These are phyloP conservation scores for Daldinia concentrica DNA, from an alignment of 495 filamentous ascomycete species.

Conservation along the genomic window DNA sequence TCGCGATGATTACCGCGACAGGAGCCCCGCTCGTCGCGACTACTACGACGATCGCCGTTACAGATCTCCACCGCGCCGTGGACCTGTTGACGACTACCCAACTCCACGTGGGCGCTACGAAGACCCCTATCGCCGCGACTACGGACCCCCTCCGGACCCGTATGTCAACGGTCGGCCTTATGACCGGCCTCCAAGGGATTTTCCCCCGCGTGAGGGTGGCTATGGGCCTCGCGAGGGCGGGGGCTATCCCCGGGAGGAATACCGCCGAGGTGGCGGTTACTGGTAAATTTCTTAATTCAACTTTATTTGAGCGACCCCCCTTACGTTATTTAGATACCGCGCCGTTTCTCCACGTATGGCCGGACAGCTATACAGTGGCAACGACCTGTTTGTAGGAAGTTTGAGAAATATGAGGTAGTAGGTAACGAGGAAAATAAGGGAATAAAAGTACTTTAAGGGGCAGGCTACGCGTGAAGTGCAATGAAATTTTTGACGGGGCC, in stretches of 20 bases:
- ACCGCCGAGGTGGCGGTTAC: constrained; percentile 54
- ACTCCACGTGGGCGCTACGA: constrained; percentile 68
- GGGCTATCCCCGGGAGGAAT: constrained; percentile 56
- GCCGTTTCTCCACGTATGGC: constrained; percentile 25
- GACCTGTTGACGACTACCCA: constrained; percentile 81
- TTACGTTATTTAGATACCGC: constrained; percentile 48
- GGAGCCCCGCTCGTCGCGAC: constrained; percentile 74
- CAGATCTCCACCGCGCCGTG: constrained; percentile 76
- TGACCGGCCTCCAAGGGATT: constrained; percentile 65
- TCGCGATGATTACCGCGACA: constrained; percentile 82
- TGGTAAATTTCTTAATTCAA: constrained; percentile 50
- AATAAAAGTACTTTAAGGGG: constrained; percentile 8
- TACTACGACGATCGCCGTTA: constrained; percentile 88
- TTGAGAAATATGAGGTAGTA: constrained; percentile 10
- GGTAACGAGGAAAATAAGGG: constrained; percentile 22
- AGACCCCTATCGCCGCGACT: constrained; percentile 70
- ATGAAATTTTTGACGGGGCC: constrained; percentile 19
- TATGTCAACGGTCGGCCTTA: constrained; percentile 72
- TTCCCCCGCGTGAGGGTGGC: constrained; percentile 60
- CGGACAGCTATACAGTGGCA: constrained; percentile 1
- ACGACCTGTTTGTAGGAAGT: constrained; percentile 4
- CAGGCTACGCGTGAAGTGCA: constrained; percentile 17
- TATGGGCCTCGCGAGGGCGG: constrained; percentile 58
- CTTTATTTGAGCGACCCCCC: constrained; percentile 42
- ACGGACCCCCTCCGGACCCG: constrained; percentile 66